Evolutionary conservation across 768 basidiomycete species (phyloP).

Genomic region (Hygrophoropsis aurantiaca): DNA sequence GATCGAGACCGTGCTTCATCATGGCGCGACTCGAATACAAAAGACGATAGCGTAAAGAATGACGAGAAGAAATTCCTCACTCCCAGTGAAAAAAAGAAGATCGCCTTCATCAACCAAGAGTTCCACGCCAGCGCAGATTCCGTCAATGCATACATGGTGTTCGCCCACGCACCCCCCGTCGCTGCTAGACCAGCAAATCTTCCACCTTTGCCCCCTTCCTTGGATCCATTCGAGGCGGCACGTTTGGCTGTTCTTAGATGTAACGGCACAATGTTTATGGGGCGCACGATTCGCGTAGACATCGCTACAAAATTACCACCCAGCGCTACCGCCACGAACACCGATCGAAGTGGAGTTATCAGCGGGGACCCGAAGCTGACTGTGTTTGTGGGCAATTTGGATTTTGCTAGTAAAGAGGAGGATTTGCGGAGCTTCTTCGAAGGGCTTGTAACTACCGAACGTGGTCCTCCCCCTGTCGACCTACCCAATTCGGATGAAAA

Average conservation of each 20-base stretch:
- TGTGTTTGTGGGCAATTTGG: constrained; percentile 90
- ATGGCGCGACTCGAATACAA: constrained; percentile 51
- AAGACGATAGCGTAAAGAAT: constrained; percentile 40
- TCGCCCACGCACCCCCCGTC: constrained; percentile 62
- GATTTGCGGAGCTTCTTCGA: constrained; percentile 89
- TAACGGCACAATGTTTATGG: constrained; percentile 75
- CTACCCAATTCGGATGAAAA: constrained; percentile 33
- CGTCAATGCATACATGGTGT: constrained; percentile 89
- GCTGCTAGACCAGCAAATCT: constrained; percentile 46
- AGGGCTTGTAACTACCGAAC: constrained; percentile 65
- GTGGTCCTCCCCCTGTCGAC: constrained; percentile 51
- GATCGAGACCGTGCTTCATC: constrained; percentile 57
- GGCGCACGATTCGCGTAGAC: constrained; percentile 79
- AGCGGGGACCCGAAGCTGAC: constrained; percentile 75
- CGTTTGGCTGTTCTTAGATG: constrained; percentile 52
- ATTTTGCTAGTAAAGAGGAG: constrained; percentile 90
- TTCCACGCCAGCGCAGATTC: constrained; percentile 76
- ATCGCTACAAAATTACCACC: constrained; percentile 41
- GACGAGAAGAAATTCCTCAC: constrained; percentile 71
- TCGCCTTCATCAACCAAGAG: constrained; percentile 92
- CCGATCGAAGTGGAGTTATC: constrained; percentile 21
- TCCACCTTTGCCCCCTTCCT: constrained; percentile 46
- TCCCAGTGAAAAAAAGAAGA: constrained; percentile 84
- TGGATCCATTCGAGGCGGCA: constrained; percentile 76
- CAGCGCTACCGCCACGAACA: constrained; percentile 14